Conservation (phyloP, 371 early-diverging fungal genomes). For the Mortierella polycephala region DNA sequence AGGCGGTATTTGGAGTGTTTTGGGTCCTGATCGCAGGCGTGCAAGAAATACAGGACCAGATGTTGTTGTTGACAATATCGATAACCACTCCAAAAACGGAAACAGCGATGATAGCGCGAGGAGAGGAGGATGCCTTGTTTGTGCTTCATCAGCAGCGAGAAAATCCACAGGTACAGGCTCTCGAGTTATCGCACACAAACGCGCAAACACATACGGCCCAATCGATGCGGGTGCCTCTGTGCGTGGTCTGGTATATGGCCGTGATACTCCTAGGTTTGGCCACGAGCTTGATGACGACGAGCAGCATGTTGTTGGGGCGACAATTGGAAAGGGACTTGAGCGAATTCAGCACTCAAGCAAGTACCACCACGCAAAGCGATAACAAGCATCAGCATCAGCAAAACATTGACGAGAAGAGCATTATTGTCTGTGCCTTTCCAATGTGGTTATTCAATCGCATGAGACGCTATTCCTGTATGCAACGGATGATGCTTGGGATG, state of each 20-base stretch:
- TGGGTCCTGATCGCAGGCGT: conserved; percentile 31
- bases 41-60: conserved; percentile 25
- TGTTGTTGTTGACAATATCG: neutral
- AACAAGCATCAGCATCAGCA: neutral
- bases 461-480: neutral
- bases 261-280: conserved; percentile 22
- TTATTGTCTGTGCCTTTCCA: neutral
- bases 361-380: neutral
- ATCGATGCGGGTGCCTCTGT: conserved; percentile 6
- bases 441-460: neutral
- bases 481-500: conserved; percentile 2
- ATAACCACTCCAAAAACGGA: neutral
- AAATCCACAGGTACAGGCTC: conserved; percentile 1
- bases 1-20: conserved; percentile 22
- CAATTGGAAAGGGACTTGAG: conserved; percentile 1
- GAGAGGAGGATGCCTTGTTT: neutral
- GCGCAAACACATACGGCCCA: neutral
- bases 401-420: neutral
- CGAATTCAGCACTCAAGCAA: neutral
- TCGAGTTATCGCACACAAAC: neutral
- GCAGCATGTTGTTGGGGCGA: conserved; percentile 9
- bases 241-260: conserved; percentile 25
- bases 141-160: neutral
- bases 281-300: conserved; percentile 27
- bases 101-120: neutral